phyloP scores from a whole-genome alignment of 345 rosid genomes.

The Eucalyptus sp. region DNA sequence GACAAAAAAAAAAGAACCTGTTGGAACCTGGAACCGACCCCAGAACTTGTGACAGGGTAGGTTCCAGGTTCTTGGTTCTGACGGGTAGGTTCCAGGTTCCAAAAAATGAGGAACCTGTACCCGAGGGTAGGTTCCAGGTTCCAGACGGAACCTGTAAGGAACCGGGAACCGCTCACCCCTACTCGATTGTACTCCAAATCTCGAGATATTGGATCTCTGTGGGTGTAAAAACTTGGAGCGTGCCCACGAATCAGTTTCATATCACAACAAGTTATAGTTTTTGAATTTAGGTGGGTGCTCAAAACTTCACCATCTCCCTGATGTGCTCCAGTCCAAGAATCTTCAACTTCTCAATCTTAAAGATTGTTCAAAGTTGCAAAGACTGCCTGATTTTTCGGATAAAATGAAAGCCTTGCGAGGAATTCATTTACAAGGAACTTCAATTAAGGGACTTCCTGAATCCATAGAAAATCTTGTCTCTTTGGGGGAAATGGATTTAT shows the following conservation, averaged over 20 bases:
- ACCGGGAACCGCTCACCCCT: too few relatives aligned
- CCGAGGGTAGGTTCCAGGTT: too few relatives aligned
- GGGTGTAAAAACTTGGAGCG: neutral
- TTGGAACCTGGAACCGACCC: too few relatives aligned
- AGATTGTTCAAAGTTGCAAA: neutral
- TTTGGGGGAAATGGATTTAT: neutral
- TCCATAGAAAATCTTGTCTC: neutral
- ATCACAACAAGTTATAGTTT: too few relatives aligned
- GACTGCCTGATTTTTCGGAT: neutral
- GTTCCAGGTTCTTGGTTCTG: too few relatives aligned
- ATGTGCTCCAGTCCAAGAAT: neutral
- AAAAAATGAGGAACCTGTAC: too few relatives aligned
- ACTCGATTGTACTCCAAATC: fast-evolving
- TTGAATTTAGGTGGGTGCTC: neutral
- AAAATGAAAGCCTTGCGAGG: neutral
- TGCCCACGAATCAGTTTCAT: too few relatives aligned
- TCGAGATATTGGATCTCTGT: neutral
- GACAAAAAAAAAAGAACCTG: too few relatives aligned
- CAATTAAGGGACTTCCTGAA: neutral
- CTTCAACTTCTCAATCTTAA: neutral
- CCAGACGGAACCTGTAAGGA: too few relatives aligned
- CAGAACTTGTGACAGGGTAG: too few relatives aligned
- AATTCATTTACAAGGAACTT: fast-evolving
- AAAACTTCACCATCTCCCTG: fast-evolving
- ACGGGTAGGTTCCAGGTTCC: too few relatives aligned